These are phyloP conservation scores for Haplosporangium gracile DNA, from an alignment of 192 early-diverging fungal genomes.

Conservation along the genomic window DNA sequence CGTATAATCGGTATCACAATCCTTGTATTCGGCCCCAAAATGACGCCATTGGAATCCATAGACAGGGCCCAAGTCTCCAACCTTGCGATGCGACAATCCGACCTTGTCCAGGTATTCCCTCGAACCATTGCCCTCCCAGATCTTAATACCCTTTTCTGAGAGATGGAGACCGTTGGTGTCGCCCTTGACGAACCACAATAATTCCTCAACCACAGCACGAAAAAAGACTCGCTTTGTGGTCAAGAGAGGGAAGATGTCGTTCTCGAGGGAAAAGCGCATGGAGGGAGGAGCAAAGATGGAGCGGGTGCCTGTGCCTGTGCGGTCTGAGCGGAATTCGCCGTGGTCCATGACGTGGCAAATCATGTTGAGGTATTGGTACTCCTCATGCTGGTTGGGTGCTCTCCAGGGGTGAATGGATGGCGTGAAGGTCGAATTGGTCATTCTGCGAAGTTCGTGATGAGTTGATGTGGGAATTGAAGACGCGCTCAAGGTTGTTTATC, in stretches of 20 bases:
- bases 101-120: slow-evolving; percentile 90
- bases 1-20: slow-evolving; percentile 88
- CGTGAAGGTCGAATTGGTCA: slow-evolving; percentile 41
- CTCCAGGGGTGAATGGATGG: slow-evolving; percentile 50
- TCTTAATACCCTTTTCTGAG: slow-evolving; percentile 79
- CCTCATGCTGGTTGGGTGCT: slow-evolving; percentile 69
- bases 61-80: slow-evolving; percentile 94
- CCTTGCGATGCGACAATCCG: slow-evolving; percentile 78
- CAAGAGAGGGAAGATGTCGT: slow-evolving; percentile 86
- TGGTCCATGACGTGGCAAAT: slow-evolving; percentile 76
- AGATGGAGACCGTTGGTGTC: slow-evolving; percentile 88
- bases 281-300: slow-evolving; percentile 90
- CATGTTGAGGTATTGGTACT: slow-evolving; percentile 90
- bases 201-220: slow-evolving; percentile 92
- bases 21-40: slow-evolving; percentile 93
- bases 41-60: slow-evolving; percentile 99
- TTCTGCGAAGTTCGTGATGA: slow-evolving; percentile 4
- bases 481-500: background rate
- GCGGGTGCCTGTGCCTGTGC: slow-evolving; percentile 90
- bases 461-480: background rate
- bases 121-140: slow-evolving; percentile 94
- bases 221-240: slow-evolving; percentile 97
- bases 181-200: slow-evolving; percentile 96
- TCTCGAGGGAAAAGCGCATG: slow-evolving; percentile 84
- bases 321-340: slow-evolving; percentile 84